phyloP scores from a whole-genome alignment of 164 flowering plant genomes.

The Annona squamosa region DNA sequence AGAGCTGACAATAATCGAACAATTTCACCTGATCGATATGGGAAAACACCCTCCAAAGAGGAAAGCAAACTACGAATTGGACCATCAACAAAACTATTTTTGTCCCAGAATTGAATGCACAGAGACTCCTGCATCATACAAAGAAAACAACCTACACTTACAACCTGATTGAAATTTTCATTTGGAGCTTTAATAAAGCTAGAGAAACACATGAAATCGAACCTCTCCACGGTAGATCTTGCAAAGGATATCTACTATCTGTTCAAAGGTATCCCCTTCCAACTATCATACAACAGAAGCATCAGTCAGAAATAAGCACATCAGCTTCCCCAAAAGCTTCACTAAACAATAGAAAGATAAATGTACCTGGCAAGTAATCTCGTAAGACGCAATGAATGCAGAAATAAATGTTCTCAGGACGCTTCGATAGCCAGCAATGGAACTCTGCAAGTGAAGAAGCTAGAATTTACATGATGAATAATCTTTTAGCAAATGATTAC shows the following conservation, averaged over 20 bases:
- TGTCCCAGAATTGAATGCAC: slow-evolving; percentile 92
- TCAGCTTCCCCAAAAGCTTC: not conserved
- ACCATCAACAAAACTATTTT: slow-evolving; percentile 77
- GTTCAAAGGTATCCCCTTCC: slow-evolving; percentile 54
- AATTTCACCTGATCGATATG: slow-evolving; percentile 53
- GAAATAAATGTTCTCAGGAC: slow-evolving; percentile 85
- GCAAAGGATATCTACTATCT: slow-evolving; percentile 72
- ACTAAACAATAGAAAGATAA: not conserved
- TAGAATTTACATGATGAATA: no score
- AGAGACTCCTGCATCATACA: slow-evolving; percentile 71
- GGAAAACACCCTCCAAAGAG: slow-evolving; percentile 81
- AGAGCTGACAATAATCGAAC: slow-evolving; percentile 73
- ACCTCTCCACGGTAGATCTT: slow-evolving; percentile 87
- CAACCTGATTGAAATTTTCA: slow-evolving; percentile 4
- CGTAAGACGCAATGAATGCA: slow-evolving; percentile 90
- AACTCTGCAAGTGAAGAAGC: slow-evolving; percentile 42
- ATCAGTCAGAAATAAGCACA: slow-evolving; percentile 10
- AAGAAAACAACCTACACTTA: not conserved
- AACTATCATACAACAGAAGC: slow-evolving; percentile 37
- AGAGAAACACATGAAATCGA: slow-evolving; percentile 19
- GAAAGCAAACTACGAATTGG: slow-evolving; percentile 83
- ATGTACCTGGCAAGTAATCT: slow-evolving; percentile 75
- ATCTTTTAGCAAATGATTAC: no score
- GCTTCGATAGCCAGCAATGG: slow-evolving; percentile 77
- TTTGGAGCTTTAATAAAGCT: slow-evolving; percentile 3